These are phyloP conservation scores for Amylostereum areolatum DNA, from an alignment of 1,284 basidiomycete species.

Conservation along the genomic window DNA sequence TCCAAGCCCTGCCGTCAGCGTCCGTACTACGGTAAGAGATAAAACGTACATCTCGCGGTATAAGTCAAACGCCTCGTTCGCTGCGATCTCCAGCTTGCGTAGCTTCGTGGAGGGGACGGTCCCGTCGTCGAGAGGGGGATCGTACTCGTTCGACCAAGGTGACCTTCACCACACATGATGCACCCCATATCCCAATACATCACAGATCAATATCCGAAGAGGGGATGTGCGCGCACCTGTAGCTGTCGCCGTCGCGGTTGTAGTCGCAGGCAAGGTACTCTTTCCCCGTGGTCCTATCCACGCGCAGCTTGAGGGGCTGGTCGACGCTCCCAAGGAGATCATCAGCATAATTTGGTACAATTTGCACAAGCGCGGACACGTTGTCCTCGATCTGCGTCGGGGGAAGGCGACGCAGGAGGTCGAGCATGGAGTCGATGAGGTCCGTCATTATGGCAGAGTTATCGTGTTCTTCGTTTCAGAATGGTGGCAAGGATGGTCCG, in stretches of 20 bases:
- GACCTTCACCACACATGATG: constrained; percentile 50
- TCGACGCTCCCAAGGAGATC: constrained; percentile 95
- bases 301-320: constrained; percentile 83
- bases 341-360: constrained; percentile 93
- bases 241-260: constrained; percentile 94
- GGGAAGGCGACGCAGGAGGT: constrained; percentile 92
- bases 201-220: background rate
- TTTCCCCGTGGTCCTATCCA: constrained; percentile 73
- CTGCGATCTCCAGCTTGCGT: constrained; percentile 86
- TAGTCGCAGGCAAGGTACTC: constrained; percentile 98
- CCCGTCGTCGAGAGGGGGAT: constrained; percentile 83
- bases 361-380: constrained; percentile 73
- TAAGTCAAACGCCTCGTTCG: constrained; percentile 96
- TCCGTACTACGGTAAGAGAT: background rate
- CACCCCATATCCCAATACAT: background rate
- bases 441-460: constrained; percentile 50
- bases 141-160: constrained; percentile 96
- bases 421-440: constrained; percentile 85
- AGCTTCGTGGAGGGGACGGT: constrained; percentile 81
- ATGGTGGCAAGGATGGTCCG: too few relatives aligned
- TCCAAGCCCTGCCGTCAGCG: background rate
- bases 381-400: constrained; percentile 90
- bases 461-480: too few relatives aligned
- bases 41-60: constrained; percentile 87
- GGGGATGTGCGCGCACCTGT: constrained; percentile 55